These are phyloP conservation scores for Aureobasidium musti DNA, from an alignment of 2,329 filamentous ascomycete species.

Conservation along the genomic window DNA sequence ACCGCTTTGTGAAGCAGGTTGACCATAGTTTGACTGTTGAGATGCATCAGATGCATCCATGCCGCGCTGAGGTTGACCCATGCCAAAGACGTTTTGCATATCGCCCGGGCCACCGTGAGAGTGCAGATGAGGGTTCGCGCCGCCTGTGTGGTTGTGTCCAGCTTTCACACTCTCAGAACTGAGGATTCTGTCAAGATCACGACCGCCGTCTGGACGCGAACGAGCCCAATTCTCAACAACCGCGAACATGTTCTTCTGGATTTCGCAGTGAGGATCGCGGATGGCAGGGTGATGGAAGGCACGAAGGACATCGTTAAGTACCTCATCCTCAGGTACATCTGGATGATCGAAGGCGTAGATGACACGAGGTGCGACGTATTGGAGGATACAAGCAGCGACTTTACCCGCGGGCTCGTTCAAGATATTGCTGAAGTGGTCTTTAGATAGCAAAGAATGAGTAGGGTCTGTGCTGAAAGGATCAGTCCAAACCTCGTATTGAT, in stretches of 20 bases:
- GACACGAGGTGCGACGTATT: conserved; percentile 84
- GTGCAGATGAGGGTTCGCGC: conserved; percentile 26
- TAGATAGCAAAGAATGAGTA: conserved; percentile 55
- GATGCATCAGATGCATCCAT: not conserved
- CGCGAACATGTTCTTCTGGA: conserved; percentile 85
- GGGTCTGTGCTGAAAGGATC: conserved; percentile 52
- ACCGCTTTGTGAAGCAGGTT: not conserved
- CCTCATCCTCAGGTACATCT: conserved; percentile 76
- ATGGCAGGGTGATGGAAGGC: conserved; percentile 90
- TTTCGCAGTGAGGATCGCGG: conserved; percentile 72
- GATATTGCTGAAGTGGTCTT: conserved; percentile 56
- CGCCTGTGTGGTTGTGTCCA: conserved; percentile 72
- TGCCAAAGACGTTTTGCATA: conserved; percentile 12
- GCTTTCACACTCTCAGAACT: conserved; percentile 78
- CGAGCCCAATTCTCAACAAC: conserved; percentile 81
- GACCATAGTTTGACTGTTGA: not conserved
- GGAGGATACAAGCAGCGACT: conserved; percentile 62
- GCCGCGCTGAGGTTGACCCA: conserved; percentile 14
- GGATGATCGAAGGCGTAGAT: conserved; percentile 93
- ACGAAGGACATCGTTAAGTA: conserved; percentile 75
- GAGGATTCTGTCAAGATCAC: conserved; percentile 72
- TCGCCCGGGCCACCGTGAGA: conserved; percentile 21
- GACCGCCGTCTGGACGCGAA: conserved; percentile 64
- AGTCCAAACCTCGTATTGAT: conserved; percentile 55
- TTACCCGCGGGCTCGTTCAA: conserved; percentile 54